Percentiles rank a stretch among this genome's conserved stretches.
Conservation (phyloP, 1,284 basidiomycete species). For the Moesziomyces antarcticus region DNA sequence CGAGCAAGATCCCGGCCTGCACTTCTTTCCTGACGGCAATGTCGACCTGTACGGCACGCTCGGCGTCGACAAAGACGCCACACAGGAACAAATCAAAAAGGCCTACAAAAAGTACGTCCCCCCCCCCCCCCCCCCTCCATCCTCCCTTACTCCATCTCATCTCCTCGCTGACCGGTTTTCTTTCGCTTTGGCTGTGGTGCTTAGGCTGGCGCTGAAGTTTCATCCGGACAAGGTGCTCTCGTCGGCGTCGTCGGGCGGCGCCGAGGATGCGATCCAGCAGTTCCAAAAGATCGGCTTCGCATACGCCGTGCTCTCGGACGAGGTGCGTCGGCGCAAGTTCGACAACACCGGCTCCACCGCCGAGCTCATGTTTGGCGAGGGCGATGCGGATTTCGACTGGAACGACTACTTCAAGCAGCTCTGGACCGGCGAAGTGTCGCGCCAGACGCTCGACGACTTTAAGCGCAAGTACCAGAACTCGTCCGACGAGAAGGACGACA, state of each 20-base stretch:
- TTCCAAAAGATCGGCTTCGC: constrained; percentile 67
- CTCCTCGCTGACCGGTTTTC: neutral
- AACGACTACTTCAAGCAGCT: constrained; percentile 67
- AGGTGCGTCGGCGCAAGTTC: constrained; percentile 55
- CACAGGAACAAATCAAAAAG: constrained; percentile 59
- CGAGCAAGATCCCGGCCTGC: constrained; percentile 60
- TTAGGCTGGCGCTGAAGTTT: constrained; percentile 62
- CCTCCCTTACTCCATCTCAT: neutral
- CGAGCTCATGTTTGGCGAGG: constrained; percentile 60
- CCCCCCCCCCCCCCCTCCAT: too few relatives aligned
- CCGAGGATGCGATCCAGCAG: constrained; percentile 44
- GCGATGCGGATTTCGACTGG: constrained; percentile 65
- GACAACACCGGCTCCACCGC: constrained; percentile 64
- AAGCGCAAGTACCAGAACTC: constrained; percentile 64
- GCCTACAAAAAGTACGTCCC: constrained; percentile 60
- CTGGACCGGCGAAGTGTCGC: constrained; percentile 64
- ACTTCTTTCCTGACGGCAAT: constrained; percentile 64
- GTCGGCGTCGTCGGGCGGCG: constrained; percentile 17
- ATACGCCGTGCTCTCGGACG: constrained; percentile 64
- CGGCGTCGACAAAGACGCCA: constrained; percentile 46
- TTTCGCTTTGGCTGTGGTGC: neutral
- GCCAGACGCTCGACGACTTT: constrained; percentile 59
- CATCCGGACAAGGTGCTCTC: constrained; percentile 66
- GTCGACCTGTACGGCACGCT: constrained; percentile 66
- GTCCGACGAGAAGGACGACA: constrained; percentile 61